Evolutionary conservation across 805 yeast genomes (phyloP).

Genomic region (Schwanniomyces polymorphus): DNA sequence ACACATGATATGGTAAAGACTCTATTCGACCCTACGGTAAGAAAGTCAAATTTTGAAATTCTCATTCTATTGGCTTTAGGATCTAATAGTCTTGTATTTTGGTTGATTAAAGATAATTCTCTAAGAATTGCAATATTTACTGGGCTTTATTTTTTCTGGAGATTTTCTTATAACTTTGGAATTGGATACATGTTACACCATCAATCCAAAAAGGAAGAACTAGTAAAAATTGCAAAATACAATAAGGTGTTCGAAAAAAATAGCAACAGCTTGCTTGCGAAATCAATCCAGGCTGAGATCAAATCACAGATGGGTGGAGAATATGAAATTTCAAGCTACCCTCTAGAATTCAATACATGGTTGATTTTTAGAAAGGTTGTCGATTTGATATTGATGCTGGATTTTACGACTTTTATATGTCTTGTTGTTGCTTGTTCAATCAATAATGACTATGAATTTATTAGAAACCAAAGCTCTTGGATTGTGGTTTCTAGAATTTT

Average conservation of each 20-base stretch:
- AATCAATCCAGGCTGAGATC: conserved; percentile 33
- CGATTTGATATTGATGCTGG: conserved; percentile 82
- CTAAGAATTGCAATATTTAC: conserved; percentile 42
- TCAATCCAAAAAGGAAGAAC: conserved; percentile 59
- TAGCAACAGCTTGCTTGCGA: conserved; percentile 34
- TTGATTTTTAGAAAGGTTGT: conserved; percentile 74
- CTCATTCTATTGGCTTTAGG: conserved; percentile 46
- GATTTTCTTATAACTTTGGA: conserved; percentile 76
- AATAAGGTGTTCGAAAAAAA: conserved; percentile 25
- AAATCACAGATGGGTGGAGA: conserved; percentile 38
- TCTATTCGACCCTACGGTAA: conserved; percentile 71
- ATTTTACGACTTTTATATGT: conserved; percentile 72
- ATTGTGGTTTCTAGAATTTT: conserved; percentile 51
- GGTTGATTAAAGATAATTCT: conserved; percentile 20
- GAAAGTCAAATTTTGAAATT: conserved; percentile 67
- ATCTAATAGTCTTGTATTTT: conserved; percentile 32
- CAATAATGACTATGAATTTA: conserved; percentile 33
- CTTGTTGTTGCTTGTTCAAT: conserved; percentile 54
- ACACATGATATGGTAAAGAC: conserved; percentile 86
- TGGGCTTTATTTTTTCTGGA: conserved; percentile 67
- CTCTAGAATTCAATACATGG: conserved; percentile 84
- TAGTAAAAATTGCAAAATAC: conserved; percentile 53
- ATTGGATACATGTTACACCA: conserved; percentile 66
- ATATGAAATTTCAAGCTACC: conserved; percentile 36
- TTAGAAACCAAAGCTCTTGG: conserved; percentile 39